A percentile compares a stretch with the other conserved stretches of the same genome.
Conservation (phyloP, 345 rosid genomes). For the Rhodamnia rubescens region DNA sequence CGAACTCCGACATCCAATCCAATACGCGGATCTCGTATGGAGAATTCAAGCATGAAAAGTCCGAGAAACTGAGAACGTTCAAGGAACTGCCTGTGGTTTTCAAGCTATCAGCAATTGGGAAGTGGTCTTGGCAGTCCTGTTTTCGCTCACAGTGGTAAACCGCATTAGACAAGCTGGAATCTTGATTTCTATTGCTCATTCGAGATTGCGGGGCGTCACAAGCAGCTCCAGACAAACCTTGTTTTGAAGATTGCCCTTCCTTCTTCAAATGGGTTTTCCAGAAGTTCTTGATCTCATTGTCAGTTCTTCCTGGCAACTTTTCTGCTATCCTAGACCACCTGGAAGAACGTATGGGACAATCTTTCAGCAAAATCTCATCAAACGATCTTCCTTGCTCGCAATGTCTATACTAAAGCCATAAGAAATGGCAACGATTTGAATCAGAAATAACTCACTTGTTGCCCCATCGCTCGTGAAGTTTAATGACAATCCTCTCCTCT, state of each 20-base stretch:
- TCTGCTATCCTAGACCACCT: conserved; percentile 67
- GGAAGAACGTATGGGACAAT: background rate
- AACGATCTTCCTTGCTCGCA: background rate
- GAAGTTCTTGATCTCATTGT: background rate
- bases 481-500: conserved; percentile 43
- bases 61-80: background rate
- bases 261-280: conserved; percentile 47
- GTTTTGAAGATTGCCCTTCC: conserved; percentile 24
- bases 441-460: conserved; percentile 40
- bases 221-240: conserved; percentile 11
- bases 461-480: conserved; percentile 57
- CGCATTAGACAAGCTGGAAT: background rate
- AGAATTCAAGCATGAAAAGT: conserved; percentile 12
- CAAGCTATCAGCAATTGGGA: background rate
- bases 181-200: background rate
- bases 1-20: conserved; percentile 44
- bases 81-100: conserved; percentile 2
- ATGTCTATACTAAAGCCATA: background rate
- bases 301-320: conserved; percentile 26
- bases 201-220: background rate
- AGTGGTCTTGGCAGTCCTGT: background rate
- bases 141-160: background rate
- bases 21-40: conserved; percentile 37
- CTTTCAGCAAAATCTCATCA: background rate
- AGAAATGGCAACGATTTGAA: background rate